Evolutionary conservation across 805 yeast species (phyloP).

Genomic region (Candida vaughaniae): DNA sequence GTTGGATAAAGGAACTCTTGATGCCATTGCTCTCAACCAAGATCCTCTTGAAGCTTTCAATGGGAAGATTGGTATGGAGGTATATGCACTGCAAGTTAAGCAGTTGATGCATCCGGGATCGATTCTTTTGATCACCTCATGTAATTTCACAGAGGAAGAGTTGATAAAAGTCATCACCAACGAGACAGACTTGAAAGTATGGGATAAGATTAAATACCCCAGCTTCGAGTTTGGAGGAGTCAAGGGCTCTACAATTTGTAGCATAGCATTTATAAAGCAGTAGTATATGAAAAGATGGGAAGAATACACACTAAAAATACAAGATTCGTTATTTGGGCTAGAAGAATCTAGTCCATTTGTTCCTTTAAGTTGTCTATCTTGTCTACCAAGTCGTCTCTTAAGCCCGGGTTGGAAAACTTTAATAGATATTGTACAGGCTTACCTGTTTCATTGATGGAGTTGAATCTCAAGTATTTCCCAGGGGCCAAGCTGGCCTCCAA

Average conservation of each 20-base stretch:
- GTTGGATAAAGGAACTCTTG: slow-evolving; percentile 93
- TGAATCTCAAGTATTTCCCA: slow-evolving; percentile 77
- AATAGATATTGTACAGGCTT: slow-evolving; percentile 82
- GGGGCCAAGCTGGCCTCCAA: slow-evolving; percentile 82
- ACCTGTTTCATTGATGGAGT: slow-evolving; percentile 55
- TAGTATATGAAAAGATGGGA: no score
- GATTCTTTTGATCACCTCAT: slow-evolving; percentile 75
- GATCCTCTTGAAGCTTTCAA: slow-evolving; percentile 41
- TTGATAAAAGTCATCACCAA: slow-evolving; percentile 53
- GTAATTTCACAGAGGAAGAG: slow-evolving; percentile 89
- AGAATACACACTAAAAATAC: no score
- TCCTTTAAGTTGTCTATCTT: slow-evolving; percentile 39
- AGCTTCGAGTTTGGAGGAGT: slow-evolving; percentile 86
- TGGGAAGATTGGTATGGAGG: slow-evolving; percentile 49
- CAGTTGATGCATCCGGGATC: slow-evolving; percentile 57
- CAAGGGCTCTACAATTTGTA: slow-evolving; percentile 84
- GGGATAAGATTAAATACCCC: slow-evolving; percentile 75
- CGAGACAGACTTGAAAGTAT: slow-evolving; percentile 49
- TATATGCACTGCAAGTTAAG: slow-evolving; percentile 62
- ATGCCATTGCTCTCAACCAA: slow-evolving; percentile 90
- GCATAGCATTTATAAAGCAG: slow-evolving; percentile 66
- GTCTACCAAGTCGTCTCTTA: slow-evolving; percentile 58
- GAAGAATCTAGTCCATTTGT: slow-evolving; percentile 11
- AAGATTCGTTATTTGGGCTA: no score
- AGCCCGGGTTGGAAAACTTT: slow-evolving; percentile 62